Evolutionary conservation across 2,329 filamentous ascomycete genomes (phyloP), one percentile per base, ranked within the genome.

Genomic region (Biscogniauxia sp.): DNA sequence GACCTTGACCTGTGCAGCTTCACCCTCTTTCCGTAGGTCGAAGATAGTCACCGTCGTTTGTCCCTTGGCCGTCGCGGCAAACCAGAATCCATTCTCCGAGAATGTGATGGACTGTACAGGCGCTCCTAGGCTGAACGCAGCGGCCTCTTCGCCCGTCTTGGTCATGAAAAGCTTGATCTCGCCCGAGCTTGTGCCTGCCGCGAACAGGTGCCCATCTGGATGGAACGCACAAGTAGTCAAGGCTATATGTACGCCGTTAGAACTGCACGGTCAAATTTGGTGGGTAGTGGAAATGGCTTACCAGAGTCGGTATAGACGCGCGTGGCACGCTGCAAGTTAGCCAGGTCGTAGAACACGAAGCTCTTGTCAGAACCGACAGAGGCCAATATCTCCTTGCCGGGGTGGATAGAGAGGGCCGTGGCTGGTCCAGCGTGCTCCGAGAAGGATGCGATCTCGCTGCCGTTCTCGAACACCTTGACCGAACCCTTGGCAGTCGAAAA

Each of bases 11-110:
- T 88, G 84, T 5, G 88, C 88, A 19, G 90, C 88, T 67, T 92
- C 93, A 63, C 94, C 90, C 68, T 97, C 88, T 78, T 96, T 97
- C 69, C 95, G 89, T 62, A 99, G 82, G 75, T 98, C 94, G 82
- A 96, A 98, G 58, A 98, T 87, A 9, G 91, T 91, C 45, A 97
- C 88, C 23, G 83, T 88, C 20, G 87, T 90, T 66, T 93, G 91
- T 28, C 87, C 88, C 75, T 92, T 88, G 61, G 89, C 87, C 7
- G 89, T 88, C 5, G 92, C 90, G 1, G 94, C 94, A 65, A 99
- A 88, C 92, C 93, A 98, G 70, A 91, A 97, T 23, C 95, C 95
- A 69, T 99, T 99, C 76, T 99, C 95, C 0, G 93, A 97, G 77
- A 99, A 99, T 61, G 85, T 83, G 50, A 99, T 79, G 11, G 87